Evolutionary conservation across 352 stramenopile species (phyloP), one percentile per base, ranked within the genome.

Genomic region (Phytophthora boehmeriae): DNA sequence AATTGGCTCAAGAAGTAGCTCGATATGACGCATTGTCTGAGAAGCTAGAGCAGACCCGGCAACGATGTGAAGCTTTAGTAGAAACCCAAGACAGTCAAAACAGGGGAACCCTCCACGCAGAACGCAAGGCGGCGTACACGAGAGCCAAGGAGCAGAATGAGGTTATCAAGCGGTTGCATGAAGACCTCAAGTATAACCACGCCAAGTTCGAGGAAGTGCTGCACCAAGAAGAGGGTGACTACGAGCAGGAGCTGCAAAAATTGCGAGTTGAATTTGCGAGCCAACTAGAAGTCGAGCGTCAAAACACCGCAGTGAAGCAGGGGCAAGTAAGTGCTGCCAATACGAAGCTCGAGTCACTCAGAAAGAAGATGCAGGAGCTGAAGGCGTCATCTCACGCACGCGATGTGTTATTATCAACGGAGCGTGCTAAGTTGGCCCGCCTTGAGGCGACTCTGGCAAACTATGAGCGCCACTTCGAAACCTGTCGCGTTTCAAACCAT

Each of bases 21-120:
- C 70, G 92, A 16, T 98, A 96, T 52, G 92, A 98, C 39, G 74
- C 81, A 5, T 63, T 97, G 0, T 93, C 86, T 0, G 92, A 97
- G 69, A 90, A 79, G 5, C 77, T 98, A 34, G 89, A 97, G 66
- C 75, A 92, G 35, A 92, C 94, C 1, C 81, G 94, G 2, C 92
- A 98, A 60, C 81, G 86, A 9, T 97, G 90, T 46, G 92, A 95
- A 54, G 83, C 86, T 17, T 63, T 98, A 0, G 77, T 98, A 6
- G 88, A 97, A 51, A 68, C 79, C 0, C 83, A 94, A 49, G 86
- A 95, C 44, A 83, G 68, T 2, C 76, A 93, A 45, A 81, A 80
- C 59, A 68, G 80, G 27, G 73, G 80, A 4, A 75, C 73, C 8
- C 52, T 94, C 0, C 83, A 94, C 34, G 68, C 68, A 17, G 85